Evolutionary conservation across 1,284 basidiomycete species (phyloP).

Genomic region (Pascua sp.): DNA sequence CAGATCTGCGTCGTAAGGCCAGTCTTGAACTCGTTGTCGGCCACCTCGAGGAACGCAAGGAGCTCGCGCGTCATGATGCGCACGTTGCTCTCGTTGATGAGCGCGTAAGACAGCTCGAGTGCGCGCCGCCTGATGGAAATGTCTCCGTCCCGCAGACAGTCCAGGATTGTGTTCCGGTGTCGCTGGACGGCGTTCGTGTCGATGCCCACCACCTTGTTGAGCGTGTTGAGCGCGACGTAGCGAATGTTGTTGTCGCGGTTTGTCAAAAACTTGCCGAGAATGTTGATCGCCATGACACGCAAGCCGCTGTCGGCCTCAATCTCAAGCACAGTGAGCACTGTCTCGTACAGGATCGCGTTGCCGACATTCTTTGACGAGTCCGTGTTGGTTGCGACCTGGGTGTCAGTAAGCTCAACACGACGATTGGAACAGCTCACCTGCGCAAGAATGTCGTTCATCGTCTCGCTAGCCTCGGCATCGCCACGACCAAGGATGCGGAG

Average conservation of each 20-base stretch:
- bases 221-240: conserved; percentile 97
- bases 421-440: conserved; percentile 58
- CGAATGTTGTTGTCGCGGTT: conserved; percentile 99
- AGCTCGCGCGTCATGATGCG: conserved; percentile 88
- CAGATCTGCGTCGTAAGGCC: conserved; percentile 97
- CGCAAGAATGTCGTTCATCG: conserved; percentile 98
- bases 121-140: conserved; percentile 97
- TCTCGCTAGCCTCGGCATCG: conserved; percentile 82
- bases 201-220: conserved; percentile 97
- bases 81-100: conserved; percentile 95
- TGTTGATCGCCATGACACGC: conserved; percentile 99
- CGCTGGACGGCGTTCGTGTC: conserved; percentile 98
- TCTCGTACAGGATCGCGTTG: conserved; percentile 97
- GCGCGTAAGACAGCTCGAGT: conserved; percentile 92
- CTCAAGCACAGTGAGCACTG: conserved; percentile 94
- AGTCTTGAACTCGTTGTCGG: conserved; percentile 98
- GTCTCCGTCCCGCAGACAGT: conserved; percentile 96
- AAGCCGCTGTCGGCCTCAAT: conserved; percentile 95
- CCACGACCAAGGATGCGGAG: conserved; percentile 82
- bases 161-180: conserved; percentile 95
- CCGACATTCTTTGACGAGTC: conserved; percentile 98
- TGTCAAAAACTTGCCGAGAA: conserved; percentile 94
- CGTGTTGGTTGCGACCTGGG: conserved; percentile 93
- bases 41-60: conserved; percentile 93
- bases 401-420: background rate